A percentile compares a stretch with the other conserved stretches of the same genome.
Evolutionary conservation across 768 basidiomycete genomes (phyloP).

Genomic region (Termitomyces sp.): DNA sequence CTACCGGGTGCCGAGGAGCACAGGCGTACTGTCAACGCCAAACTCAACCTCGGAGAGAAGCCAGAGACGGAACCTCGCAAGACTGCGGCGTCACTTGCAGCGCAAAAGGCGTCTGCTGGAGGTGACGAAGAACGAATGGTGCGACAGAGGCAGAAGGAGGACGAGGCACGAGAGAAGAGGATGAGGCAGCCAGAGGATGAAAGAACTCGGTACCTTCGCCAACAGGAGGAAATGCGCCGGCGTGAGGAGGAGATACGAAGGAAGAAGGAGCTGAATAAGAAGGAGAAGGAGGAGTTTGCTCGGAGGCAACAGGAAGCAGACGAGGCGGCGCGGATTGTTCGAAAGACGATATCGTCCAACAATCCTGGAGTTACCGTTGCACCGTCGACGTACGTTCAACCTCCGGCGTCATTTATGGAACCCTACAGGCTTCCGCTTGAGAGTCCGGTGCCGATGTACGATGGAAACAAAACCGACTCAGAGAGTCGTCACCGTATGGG

Average conservation of each 20-base stretch:
- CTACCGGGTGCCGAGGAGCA: slow-evolving; percentile 21
- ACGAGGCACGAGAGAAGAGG: slow-evolving; percentile 14
- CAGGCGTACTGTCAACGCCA: background rate
- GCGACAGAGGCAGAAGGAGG: slow-evolving; percentile 38
- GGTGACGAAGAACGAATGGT: slow-evolving; percentile 9
- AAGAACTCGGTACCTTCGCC: slow-evolving; percentile 24
- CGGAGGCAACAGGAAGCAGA: slow-evolving; percentile 61
- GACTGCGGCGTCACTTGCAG: slow-evolving; percentile 21
- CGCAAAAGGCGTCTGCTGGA: slow-evolving; percentile 16
- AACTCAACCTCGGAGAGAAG: slow-evolving; percentile 28
- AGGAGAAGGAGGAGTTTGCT: slow-evolving; percentile 55
- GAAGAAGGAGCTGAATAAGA: slow-evolving; percentile 34
- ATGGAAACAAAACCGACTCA: slow-evolving; percentile 44
- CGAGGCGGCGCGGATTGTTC: slow-evolving; percentile 40
- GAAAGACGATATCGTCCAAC: slow-evolving; percentile 30
- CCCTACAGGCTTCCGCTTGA: slow-evolving; percentile 50
- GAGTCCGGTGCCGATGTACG: slow-evolving; percentile 50
- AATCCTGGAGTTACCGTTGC: slow-evolving; percentile 12
- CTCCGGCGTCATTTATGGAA: background rate
- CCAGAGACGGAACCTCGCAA: slow-evolving; percentile 17
- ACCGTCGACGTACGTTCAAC: background rate
- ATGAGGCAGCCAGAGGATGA: slow-evolving; percentile 5
- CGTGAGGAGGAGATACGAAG: slow-evolving; percentile 46
- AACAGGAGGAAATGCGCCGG: slow-evolving; percentile 41
- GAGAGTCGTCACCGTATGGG: slow-evolving; percentile 19